Conservation (phyloP, 805 yeast genomes). For the Sugiyamaella mastotermitis region DNA sequence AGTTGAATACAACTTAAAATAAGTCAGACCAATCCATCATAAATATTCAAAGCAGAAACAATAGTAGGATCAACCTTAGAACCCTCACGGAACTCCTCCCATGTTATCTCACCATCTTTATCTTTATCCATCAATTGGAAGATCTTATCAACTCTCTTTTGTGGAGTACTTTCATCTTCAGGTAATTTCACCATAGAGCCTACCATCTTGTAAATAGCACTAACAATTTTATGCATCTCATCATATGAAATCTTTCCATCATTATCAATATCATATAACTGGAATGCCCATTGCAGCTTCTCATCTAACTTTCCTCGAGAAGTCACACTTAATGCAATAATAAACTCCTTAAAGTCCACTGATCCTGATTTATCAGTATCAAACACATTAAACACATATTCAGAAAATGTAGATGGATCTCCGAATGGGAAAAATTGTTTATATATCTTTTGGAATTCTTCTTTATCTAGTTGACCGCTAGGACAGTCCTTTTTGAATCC, state of each 20-base stretch:
- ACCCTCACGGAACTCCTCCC: slow-evolving; percentile 80
- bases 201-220: slow-evolving; percentile 88
- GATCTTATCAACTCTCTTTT: slow-evolving; percentile 73
- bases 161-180: slow-evolving; percentile 90
- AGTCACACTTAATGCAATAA: slow-evolving; percentile 78
- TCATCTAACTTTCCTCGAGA: slow-evolving; percentile 82
- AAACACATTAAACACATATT: slow-evolving; percentile 80
- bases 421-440: slow-evolving; percentile 98
- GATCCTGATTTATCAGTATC: slow-evolving; percentile 75
- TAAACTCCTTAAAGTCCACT: slow-evolving; percentile 89
- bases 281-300: slow-evolving; percentile 84
- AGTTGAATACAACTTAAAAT: too few species aligned
- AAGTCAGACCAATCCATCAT: slow-evolving; percentile 65
- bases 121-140: slow-evolving; percentile 70
- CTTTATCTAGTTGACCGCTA: slow-evolving; percentile 75
- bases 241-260: slow-evolving; percentile 70
- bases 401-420: slow-evolving; percentile 87
- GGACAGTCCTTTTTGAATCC: slow-evolving; percentile 95
- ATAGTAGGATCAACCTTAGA: slow-evolving; percentile 74
- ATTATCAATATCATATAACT: slow-evolving; percentile 74
- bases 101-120: slow-evolving; percentile 59
- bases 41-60: slow-evolving; percentile 66
- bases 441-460: slow-evolving; percentile 86
- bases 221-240: slow-evolving; percentile 74
- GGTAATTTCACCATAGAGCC: slow-evolving; percentile 88